Percentiles rank a stretch among this genome's conserved stretches.
These are phyloP conservation scores for Scutellaria baicalensis DNA, from an alignment of 257 asterid genomes.

Conservation along the genomic window DNA sequence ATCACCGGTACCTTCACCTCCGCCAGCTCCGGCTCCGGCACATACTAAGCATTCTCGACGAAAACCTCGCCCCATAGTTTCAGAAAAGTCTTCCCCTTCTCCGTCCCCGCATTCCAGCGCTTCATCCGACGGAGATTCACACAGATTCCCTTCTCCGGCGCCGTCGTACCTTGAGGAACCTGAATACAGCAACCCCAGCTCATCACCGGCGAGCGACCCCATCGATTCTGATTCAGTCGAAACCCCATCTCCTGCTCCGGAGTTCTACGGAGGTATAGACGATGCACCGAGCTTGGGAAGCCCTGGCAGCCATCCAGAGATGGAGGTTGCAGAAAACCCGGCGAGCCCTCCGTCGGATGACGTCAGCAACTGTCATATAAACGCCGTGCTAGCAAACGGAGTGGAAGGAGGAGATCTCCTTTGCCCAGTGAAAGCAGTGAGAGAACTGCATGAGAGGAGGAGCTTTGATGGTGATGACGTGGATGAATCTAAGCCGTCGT, in stretches of 20 bases:
- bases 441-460: too few species aligned
- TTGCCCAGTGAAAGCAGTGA: slow-evolving; percentile 24
- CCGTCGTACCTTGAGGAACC: background rate
- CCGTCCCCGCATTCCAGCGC: slow-evolving; percentile 12
- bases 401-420: slow-evolving; percentile 46
- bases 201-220: background rate
- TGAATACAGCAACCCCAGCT: background rate
- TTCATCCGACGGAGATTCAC: background rate
- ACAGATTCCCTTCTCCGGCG: background rate
- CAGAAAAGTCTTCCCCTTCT: background rate
- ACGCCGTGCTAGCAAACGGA: slow-evolving; percentile 18
- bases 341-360: slow-evolving; percentile 9
- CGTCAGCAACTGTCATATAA: slow-evolving; percentile 19
- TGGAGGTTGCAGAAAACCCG: background rate
- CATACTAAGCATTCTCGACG: background rate
- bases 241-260: slow-evolving; percentile 20
- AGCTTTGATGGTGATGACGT: slow-evolving; percentile 7
- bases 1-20: slow-evolving; percentile 17
- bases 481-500: slow-evolving; percentile 27
- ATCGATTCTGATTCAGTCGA: background rate
- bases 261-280: background rate
- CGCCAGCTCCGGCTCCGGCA: background rate
- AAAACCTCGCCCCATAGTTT: background rate
- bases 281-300: background rate
- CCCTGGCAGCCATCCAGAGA: background rate